Base-by-base conservation (phyloP, 148 eudicot species). In the Vaccinium corymbosum region DNA sequence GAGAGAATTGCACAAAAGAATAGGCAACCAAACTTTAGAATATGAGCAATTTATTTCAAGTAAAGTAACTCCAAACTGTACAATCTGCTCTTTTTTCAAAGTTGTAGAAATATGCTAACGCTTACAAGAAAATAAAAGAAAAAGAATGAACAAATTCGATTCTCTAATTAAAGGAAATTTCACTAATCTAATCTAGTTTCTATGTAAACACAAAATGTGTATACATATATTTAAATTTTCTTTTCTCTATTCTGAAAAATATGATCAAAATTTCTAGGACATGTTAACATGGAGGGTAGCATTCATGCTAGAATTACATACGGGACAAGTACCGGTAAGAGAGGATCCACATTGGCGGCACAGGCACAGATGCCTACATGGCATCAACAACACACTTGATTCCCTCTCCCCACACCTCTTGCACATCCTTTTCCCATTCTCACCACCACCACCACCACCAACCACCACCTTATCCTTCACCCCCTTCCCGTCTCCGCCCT, bases 281-380 rank as follows among this genome's bases (percentile, higher is more conserved):
- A 84, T 62, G 76, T 89, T 87, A 70, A 89, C 85, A 72, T 82
- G 87, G 81, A 87, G 61, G 16, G 76, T 82, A 53, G 87, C 89
- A 79, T 62, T 79, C 87, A 79, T 85, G 86, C 27, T 46, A 50
- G 85, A 76, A 42, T 85, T 85, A 52, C 91, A 89, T 8, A 89
- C 88, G 16, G 89, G 91, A 80, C 91, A 89, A 0, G 81, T 55
- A 7, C n/a, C 48, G 22, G 16, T 27, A 11, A 56, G 76, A 42
- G 83, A 75, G 56, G 86, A 61, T 83, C 89, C 91, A 86, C 91
- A 89, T 7, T 19, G 49, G 1, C 48, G 50, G 77, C 91, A 89
- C 0, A 89, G 86, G 82, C 91, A 89, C 1, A 89, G 84, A 76
- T 89, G 91, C 88, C 89, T 77, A 62, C 91, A 89, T 72, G 91